A percentile compares a stretch with the other conserved stretches of the same genome.
phyloP scores from a whole-genome alignment of 2,329 filamentous ascomycete species.

The Paecilomyces formosus region DNA sequence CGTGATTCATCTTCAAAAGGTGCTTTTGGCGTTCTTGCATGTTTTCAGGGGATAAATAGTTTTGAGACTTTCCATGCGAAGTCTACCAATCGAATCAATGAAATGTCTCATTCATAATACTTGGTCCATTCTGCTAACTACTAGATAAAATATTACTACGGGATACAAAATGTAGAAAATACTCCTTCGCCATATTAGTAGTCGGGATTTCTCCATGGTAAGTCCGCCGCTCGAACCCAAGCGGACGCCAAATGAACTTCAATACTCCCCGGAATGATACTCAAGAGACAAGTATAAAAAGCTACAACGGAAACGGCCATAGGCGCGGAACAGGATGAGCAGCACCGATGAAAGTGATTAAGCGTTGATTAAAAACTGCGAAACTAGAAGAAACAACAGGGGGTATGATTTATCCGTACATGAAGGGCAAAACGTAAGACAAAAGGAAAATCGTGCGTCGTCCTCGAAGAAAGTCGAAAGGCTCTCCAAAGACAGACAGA shows the following conservation, averaged over 20 bases:
- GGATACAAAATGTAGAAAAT: not conserved
- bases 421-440: constrained; percentile 2
- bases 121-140: not conserved
- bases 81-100: not conserved
- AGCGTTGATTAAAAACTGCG: not conserved
- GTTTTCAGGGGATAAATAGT: not conserved
- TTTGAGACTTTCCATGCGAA: not conserved
- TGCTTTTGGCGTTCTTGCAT: not conserved
- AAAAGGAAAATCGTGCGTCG: constrained; percentile 3
- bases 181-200: not conserved
- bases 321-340: not conserved
- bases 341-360: not conserved
- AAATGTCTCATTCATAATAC: not conserved
- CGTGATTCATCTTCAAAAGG: not conserved
- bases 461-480: constrained; percentile 1
- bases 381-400: constrained; percentile 11
- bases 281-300: not conserved
- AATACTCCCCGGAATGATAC: not conserved
- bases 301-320: not conserved
- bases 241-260: not conserved
- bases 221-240: not conserved
- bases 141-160: not conserved
- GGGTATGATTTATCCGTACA: constrained; percentile 12
- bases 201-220: not conserved
- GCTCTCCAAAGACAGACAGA: not conserved